Percentiles rank a stretch among this genome's conserved stretches.
Conservation (phyloP, 352 stramenopile species). For the Pythium chondricola region DNA sequence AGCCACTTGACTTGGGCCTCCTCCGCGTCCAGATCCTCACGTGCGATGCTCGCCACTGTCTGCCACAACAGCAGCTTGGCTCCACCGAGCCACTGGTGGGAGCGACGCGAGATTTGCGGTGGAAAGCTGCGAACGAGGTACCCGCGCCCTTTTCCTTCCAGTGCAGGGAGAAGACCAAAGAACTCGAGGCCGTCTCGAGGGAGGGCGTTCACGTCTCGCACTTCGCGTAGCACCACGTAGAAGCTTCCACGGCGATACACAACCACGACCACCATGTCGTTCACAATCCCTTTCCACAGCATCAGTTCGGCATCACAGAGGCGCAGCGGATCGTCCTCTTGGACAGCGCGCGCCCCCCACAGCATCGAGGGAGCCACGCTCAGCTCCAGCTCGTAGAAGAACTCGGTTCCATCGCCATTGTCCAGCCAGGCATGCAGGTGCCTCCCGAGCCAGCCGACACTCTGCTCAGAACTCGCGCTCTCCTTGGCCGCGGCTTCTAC, state of each 20-base stretch:
- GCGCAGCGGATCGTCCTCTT: conserved; percentile 12
- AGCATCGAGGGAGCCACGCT: conserved; percentile 3
- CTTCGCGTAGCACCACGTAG: conserved; percentile 36
- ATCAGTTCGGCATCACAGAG: conserved; percentile 29
- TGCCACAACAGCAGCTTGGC: conserved; percentile 61
- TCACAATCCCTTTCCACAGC: conserved; percentile 55
- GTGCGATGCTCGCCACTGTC: conserved; percentile 41
- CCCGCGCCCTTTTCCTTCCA: conserved; percentile 41
- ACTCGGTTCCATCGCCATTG: conserved; percentile 35
- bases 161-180: conserved; percentile 34
- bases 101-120: conserved; percentile 1
- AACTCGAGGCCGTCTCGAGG: conserved; percentile 30
- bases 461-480: conserved; percentile 5
- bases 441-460: conserved; percentile 22
- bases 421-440: conserved; percentile 56
- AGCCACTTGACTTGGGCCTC: conserved; percentile 21
- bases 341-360: conserved; percentile 9
- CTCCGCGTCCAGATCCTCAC: conserved; percentile 33
- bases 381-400: conserved; percentile 60
- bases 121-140: conserved; percentile 48
- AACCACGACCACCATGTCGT: conserved; percentile 43
- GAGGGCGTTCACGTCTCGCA: conserved; percentile 17
- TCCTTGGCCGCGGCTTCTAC: conserved; percentile 27
- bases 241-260: conserved; percentile 47
- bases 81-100: conserved; percentile 31